These are phyloP conservation scores for Pichia nanzhaoensis DNA, from an alignment of 805 yeast genomes.

Conservation along the genomic window DNA sequence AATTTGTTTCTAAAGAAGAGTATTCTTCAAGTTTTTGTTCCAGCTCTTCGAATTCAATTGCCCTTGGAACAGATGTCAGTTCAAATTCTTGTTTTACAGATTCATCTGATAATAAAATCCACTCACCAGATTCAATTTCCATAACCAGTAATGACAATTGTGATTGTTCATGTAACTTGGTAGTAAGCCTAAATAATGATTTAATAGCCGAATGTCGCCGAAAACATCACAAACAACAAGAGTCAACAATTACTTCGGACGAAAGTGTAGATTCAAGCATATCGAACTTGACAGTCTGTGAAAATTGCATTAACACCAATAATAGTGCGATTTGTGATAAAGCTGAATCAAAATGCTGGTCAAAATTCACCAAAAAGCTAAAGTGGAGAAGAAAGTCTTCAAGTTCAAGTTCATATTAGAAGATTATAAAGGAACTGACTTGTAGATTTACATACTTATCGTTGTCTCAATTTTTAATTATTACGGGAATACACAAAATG, in stretches of 20 bases:
- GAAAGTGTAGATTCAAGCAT: neutral
- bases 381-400: constrained; percentile 27
- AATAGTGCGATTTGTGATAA: neutral
- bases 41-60: neutral
- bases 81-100: constrained; percentile 1
- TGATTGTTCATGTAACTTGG: neutral
- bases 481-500: no score
- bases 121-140: constrained; percentile 3
- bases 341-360: constrained; percentile 14
- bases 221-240: neutral
- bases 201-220: no score
- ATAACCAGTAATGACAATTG: neutral
- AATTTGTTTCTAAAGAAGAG: constrained; percentile 20
- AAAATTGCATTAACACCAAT: neutral
- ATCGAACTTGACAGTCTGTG: constrained; percentile 3
- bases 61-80: neutral
- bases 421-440: no score
- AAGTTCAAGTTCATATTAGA: no score
- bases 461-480: no score
- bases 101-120: neutral
- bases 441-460: no score
- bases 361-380: constrained; percentile 24
- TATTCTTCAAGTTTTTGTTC: neutral
- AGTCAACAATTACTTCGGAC: neutral
- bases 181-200: no score